Conservation (phyloP, 2,329 filamentous ascomycete genomes). For the Stromatinia cepivora region DNA sequence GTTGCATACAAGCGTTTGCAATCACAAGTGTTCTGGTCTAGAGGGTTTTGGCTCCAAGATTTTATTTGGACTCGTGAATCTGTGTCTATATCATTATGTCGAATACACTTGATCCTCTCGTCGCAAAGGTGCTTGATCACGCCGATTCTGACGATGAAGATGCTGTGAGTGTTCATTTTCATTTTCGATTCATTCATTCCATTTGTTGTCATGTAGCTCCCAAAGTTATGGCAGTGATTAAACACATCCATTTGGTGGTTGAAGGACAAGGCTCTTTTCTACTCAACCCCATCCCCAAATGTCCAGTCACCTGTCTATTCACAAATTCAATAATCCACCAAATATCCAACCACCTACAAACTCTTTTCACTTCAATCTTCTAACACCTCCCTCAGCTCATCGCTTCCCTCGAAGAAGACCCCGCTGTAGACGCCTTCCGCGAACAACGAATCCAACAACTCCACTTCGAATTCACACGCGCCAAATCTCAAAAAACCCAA, state of each 20-base stretch:
- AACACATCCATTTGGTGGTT: neutral
- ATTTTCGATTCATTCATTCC: neutral
- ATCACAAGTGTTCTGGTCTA: neutral
- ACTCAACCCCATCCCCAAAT: neutral
- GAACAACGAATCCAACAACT: slow-evolving; percentile 59
- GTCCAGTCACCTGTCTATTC: neutral
- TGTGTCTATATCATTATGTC: slow-evolving; percentile 11
- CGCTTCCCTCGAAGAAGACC: slow-evolving; percentile 54
- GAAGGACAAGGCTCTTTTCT: neutral
- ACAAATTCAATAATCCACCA: neutral
- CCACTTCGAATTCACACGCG: slow-evolving; percentile 54
- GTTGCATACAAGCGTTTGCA: slow-evolving; percentile 18
- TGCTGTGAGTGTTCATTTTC: slow-evolving; percentile 38
- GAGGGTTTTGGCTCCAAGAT: neutral
- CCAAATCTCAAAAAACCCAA: slow-evolving; percentile 51
- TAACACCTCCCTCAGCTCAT: slow-evolving; percentile 50
- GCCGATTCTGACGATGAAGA: slow-evolving; percentile 55
- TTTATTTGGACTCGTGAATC: neutral
- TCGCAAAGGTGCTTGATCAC: slow-evolving; percentile 50
- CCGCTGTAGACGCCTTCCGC: slow-evolving; percentile 53
- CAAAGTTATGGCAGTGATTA: neutral
- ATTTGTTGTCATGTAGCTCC: neutral
- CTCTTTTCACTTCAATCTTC: neutral
- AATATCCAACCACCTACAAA: neutral
- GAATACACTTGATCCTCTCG: slow-evolving; percentile 48